These are phyloP conservation scores for Croton laevigatus DNA, from an alignment of 441 rosid genomes.

Conservation along the genomic window DNA sequence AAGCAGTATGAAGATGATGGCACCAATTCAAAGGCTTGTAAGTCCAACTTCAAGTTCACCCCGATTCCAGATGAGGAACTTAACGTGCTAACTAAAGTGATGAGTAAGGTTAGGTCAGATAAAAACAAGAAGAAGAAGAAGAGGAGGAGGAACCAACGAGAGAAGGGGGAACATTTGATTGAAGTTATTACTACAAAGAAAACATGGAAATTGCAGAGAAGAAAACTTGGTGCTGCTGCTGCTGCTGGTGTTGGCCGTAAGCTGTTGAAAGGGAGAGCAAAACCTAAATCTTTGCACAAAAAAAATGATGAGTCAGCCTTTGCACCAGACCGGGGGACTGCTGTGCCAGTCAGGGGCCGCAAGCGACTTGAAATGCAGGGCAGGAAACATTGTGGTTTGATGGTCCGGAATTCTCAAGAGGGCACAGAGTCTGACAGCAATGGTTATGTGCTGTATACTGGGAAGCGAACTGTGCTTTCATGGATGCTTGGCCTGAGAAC, in stretches of 20 bases:
- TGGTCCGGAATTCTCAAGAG: slow-evolving; percentile 62
- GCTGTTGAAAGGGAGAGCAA: slow-evolving; percentile 29
- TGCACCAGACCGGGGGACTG: slow-evolving; percentile 22
- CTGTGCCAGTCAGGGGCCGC: slow-evolving; percentile 34
- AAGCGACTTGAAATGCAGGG: slow-evolving; percentile 49
- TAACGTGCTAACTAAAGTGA: slow-evolving; percentile 45
- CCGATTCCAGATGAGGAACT: slow-evolving; percentile 80
- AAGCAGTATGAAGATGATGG: slow-evolving; percentile 41
- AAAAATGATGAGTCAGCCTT: slow-evolving; percentile 26
- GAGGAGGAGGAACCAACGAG: slow-evolving; percentile 30
- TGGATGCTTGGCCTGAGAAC: slow-evolving; percentile 85
- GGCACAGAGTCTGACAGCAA: slow-evolving; percentile 41
- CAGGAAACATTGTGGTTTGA: slow-evolving; percentile 57
- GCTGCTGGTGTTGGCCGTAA: slow-evolving; percentile 21
- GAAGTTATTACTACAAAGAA: slow-evolving; percentile 31
- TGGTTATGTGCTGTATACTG: slow-evolving; percentile 65
- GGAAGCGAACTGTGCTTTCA: slow-evolving; percentile 69
- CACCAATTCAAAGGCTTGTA: slow-evolving; percentile 34
- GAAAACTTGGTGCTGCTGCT: slow-evolving; percentile 18
- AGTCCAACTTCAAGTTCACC: slow-evolving; percentile 47
- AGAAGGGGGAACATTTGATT: slow-evolving; percentile 24
- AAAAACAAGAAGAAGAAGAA: slow-evolving; percentile 47
- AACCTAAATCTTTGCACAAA: slow-evolving; percentile 23
- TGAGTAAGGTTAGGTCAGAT: slow-evolving; percentile 44
- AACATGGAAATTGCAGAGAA: slow-evolving; percentile 30